Evolutionary conservation across 2,329 filamentous ascomycete species (phyloP).

Genomic region (Dichotomopilus funicola): DNA sequence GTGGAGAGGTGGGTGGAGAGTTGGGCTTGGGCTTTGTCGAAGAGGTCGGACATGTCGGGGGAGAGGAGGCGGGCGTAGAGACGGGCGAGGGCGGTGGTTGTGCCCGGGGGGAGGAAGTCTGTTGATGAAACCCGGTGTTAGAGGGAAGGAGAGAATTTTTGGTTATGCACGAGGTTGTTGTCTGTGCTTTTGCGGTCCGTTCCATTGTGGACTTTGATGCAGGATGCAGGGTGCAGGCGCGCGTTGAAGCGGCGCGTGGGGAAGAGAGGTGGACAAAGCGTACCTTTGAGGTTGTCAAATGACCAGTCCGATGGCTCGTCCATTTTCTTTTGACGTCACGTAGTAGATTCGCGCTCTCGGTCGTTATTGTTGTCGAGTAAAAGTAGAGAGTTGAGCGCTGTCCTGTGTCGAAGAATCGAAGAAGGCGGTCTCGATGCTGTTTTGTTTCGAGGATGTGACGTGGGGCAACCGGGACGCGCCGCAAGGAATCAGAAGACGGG

Average conservation of each 20-base stretch:
- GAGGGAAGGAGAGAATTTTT: not conserved
- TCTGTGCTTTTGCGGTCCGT: not conserved
- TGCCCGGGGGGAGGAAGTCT: constrained; percentile 13
- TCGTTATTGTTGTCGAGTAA: no score
- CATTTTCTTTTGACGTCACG: constrained; percentile 6
- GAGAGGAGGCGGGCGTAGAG: constrained; percentile 37
- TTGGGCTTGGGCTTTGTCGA: not conserved
- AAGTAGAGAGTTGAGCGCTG: no score
- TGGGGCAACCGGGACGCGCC: constrained; percentile 5
- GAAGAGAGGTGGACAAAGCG: not conserved
- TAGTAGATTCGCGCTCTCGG: no score
- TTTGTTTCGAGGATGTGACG: constrained; percentile 2
- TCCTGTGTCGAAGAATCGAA: no score
- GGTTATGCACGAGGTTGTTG: not conserved
- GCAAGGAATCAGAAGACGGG: not conserved
- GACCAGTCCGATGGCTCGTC: constrained; percentile 14
- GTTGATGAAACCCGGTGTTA: not conserved
- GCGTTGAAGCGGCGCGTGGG: not conserved
- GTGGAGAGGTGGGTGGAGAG: constrained; percentile 25
- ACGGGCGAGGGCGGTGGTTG: not conserved
- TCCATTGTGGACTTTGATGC: no score
- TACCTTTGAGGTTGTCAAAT: constrained; percentile 10
- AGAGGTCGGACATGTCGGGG: constrained; percentile 22
- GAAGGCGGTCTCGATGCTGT: not conserved
- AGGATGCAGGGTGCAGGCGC: not conserved